phyloP scores from a whole-genome alignment of 352 stramenopile species.

The Nothophytophthora sp. region DNA sequence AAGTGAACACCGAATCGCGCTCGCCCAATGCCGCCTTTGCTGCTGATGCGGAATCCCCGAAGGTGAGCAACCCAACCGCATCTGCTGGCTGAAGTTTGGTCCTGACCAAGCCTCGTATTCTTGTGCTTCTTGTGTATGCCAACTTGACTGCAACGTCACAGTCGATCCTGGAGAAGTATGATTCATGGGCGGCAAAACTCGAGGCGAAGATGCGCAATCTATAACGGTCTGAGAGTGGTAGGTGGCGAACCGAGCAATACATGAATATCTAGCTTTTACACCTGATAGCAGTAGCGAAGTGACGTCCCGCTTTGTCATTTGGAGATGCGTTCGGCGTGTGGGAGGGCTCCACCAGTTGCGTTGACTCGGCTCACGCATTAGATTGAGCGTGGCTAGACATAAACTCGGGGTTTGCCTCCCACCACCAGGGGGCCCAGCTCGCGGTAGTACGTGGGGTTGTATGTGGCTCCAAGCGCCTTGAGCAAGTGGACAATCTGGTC shows the following conservation, averaged over 20 bases:
- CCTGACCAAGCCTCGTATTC: too few species aligned
- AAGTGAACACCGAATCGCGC: background rate
- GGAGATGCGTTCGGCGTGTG: too few species aligned
- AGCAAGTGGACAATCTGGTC: constrained; percentile 58
- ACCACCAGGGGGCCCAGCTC: constrained; percentile 41
- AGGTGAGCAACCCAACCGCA: too few species aligned
- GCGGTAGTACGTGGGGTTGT: constrained; percentile 59
- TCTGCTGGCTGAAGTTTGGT: too few species aligned
- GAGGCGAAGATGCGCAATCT: constrained; percentile 55
- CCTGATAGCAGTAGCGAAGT: too few species aligned
- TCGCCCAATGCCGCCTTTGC: background rate
- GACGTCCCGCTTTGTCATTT: too few species aligned
- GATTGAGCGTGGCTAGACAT: background rate
- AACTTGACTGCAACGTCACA: constrained; percentile 14
- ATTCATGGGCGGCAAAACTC: constrained; percentile 49
- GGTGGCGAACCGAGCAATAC: background rate
- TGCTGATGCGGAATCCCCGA: too few species aligned
- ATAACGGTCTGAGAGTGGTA: constrained; percentile 5
- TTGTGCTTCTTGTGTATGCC: too few species aligned
- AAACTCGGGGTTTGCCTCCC: background rate
- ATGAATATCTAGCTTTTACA: background rate
- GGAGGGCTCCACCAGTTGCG: too few species aligned
- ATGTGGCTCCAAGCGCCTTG: constrained; percentile 36
- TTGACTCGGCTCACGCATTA: too few species aligned
- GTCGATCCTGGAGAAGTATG: constrained; percentile 53